Conservation (phyloP, 352 stramenopile species). For the Sclerospora graminicola region DNA sequence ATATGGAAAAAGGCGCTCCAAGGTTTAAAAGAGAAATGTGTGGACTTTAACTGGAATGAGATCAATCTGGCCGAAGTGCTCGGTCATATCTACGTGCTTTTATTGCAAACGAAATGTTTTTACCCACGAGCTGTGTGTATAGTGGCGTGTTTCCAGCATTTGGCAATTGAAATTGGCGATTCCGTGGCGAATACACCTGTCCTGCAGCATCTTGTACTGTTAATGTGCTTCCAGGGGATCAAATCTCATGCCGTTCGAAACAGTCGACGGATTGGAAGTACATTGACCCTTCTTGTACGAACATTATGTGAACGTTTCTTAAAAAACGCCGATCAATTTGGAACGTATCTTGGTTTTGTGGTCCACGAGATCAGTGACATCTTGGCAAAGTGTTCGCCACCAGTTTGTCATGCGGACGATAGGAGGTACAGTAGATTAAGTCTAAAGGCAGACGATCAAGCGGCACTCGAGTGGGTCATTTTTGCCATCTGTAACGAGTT, state of each 20-base stretch:
- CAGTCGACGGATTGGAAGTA: constrained; percentile 19
- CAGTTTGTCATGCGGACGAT: too few species aligned
- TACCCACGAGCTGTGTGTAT: constrained; percentile 34
- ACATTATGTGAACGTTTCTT: constrained; percentile 58
- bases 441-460: constrained; percentile 46
- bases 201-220: too few species aligned
- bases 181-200: constrained; percentile 25
- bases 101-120: constrained; percentile 30
- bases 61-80: constrained; percentile 59
- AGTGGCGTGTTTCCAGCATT: constrained; percentile 56
- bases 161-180: constrained; percentile 38
- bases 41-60: constrained; percentile 44
- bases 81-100: constrained; percentile 44
- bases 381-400: too few species aligned
- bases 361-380: constrained; percentile 71
- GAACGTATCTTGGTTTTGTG: constrained; percentile 70
- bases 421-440: constrained; percentile 7
- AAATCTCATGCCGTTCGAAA: constrained; percentile 28
- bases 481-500: constrained; percentile 73
- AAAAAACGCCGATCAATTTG: constrained; percentile 50
- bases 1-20: constrained; percentile 40
- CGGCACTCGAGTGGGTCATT: constrained; percentile 66
- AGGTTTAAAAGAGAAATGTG: constrained; percentile 58
- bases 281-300: constrained; percentile 46
- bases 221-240: constrained; percentile 61